These are phyloP conservation scores for Fusarium camptoceras DNA, from an alignment of 2,329 filamentous ascomycete species.

Conservation along the genomic window DNA sequence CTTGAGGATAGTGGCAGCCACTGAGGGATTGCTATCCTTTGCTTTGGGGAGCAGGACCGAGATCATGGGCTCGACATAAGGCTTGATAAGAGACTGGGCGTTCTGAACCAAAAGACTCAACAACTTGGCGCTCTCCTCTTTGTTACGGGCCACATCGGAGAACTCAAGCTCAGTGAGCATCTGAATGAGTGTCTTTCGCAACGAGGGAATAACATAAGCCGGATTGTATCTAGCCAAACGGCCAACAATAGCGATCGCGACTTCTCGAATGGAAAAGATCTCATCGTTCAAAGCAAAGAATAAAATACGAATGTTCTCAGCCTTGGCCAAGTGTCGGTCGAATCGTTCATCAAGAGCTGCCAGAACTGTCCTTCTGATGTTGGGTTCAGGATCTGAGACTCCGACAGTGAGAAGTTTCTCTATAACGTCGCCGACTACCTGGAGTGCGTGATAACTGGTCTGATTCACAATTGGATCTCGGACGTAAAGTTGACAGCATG, in stretches of 20 bases:
- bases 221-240: slow-evolving; percentile 91
- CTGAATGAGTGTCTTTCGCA: slow-evolving; percentile 95
- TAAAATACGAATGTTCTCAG: slow-evolving; percentile 94
- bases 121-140: slow-evolving; percentile 94
- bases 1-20: slow-evolving; percentile 93
- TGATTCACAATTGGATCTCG: slow-evolving; percentile 98
- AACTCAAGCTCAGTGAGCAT: slow-evolving; percentile 97
- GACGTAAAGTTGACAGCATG: slow-evolving; percentile 97
- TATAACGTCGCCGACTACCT: slow-evolving; percentile 97
- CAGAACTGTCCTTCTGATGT: slow-evolving; percentile 89
- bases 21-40: slow-evolving; percentile 83
- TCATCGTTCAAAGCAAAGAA: slow-evolving; percentile 98
- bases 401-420: slow-evolving; percentile 95
- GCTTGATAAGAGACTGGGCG: slow-evolving; percentile 91
- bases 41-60: slow-evolving; percentile 94
- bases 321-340: slow-evolving; percentile 94
- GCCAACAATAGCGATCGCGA: slow-evolving; percentile 95
- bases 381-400: slow-evolving; percentile 89
- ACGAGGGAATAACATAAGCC: slow-evolving; percentile 94
- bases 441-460: slow-evolving; percentile 94
- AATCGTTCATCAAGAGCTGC: slow-evolving; percentile 92
- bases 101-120: slow-evolving; percentile 94
- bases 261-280: slow-evolving; percentile 90
- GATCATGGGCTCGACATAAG: slow-evolving; percentile 97
- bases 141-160: slow-evolving; percentile 91